Evolutionary conservation across 2,329 filamentous ascomycete species (phyloP).

Genomic region (Pseudodiploospora longispora): DNA sequence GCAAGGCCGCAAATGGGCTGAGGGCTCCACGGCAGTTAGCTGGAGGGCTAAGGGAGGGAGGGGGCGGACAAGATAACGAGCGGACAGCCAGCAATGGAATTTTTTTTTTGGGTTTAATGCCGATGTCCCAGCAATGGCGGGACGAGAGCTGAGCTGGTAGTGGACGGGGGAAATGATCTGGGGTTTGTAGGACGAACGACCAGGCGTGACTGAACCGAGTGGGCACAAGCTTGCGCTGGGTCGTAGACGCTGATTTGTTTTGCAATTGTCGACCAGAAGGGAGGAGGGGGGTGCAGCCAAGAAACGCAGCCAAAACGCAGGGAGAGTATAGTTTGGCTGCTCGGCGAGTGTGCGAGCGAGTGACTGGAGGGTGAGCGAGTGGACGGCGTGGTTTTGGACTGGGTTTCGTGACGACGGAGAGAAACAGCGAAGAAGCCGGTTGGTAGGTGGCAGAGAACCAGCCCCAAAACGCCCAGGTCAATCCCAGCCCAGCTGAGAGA

Average conservation of each 20-base stretch:
- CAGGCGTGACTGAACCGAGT: conserved; percentile 1
- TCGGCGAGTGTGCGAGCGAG: conserved; percentile 4
- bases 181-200: conserved; percentile 12
- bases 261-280: conserved; percentile 9
- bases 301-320: background rate
- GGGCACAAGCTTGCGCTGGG: conserved; percentile 4
- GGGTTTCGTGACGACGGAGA: background rate
- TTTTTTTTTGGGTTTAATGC: conserved; percentile 7
- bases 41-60: conserved; percentile 1
- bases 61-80: conserved; percentile 12
- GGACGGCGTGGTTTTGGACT: background rate
- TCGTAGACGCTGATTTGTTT: conserved; percentile 5
- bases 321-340: background rate
- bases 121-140: conserved; percentile 14
- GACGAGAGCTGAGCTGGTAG: conserved; percentile 23
- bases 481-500: conserved; percentile 9
- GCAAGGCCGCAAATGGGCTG: background rate
- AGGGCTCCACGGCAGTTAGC: conserved; percentile 1
- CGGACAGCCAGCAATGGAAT: conserved; percentile 15
- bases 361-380: conserved; percentile 4
- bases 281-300: background rate
- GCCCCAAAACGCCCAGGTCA: background rate
- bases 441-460: conserved; percentile 1
- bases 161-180: conserved; percentile 17
- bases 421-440: background rate